These are phyloP conservation scores for Paraleonurus japonicus DNA, from an alignment of 257 asterid species.

Conservation along the genomic window DNA sequence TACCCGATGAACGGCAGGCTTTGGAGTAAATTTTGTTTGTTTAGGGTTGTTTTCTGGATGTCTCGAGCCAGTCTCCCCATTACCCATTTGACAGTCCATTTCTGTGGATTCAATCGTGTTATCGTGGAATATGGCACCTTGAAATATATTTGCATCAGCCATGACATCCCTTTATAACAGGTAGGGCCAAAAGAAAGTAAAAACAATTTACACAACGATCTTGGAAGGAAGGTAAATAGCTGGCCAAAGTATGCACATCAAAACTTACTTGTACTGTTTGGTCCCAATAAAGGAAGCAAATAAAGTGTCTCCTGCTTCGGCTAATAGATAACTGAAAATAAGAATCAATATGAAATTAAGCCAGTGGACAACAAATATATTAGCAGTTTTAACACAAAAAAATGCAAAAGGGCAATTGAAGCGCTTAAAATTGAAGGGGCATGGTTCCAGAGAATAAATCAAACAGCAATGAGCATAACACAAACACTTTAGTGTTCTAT, in stretches of 20 bases:
- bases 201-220: conserved; percentile 43
- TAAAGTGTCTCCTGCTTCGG: conserved; percentile 96
- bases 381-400: not conserved
- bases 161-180: conserved; percentile 93
- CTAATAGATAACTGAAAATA: conserved; percentile 71
- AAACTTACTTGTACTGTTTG: conserved; percentile 86
- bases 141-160: conserved; percentile 99
- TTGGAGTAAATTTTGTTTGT: conserved; percentile 51
- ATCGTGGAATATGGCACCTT: conserved; percentile 99
- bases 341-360: conserved; percentile 10
- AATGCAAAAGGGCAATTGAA: not conserved
- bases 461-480: not conserved
- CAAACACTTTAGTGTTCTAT: not conserved
- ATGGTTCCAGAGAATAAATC: not conserved
- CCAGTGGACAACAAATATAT: not conserved
- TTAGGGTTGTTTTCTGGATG: conserved; percentile 46
- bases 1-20: conserved; percentile 99
- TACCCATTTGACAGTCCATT: conserved; percentile 38
- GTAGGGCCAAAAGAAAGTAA: conserved; percentile 53
- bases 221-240: conserved; percentile 28
- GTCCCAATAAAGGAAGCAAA: conserved; percentile 98
- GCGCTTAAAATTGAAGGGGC: not conserved
- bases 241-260: conserved; percentile 18
- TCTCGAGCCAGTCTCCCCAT: conserved; percentile 44
- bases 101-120: conserved; percentile 49